A percentile compares a stretch with the other conserved stretches of the same genome.
phyloP scores from a whole-genome alignment of 176 grass and related monocot genomes.

The Tillandsia leiboldiana region DNA sequence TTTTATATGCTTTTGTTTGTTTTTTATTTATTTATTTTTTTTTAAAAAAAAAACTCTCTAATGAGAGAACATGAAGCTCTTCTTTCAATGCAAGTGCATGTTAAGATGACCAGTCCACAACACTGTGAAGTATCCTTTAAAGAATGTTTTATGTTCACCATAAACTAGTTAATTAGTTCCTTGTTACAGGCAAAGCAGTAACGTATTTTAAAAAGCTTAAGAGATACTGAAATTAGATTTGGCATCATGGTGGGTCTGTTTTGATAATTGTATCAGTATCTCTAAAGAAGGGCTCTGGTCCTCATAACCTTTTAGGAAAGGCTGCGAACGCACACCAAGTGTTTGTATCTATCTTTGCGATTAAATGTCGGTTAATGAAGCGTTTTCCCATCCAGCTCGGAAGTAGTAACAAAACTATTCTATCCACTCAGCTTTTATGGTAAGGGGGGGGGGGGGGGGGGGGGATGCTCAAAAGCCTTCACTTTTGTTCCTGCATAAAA shows the following conservation, averaged over 20 bases:
- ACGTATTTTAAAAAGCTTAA: neutral
- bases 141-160: constrained; percentile 21
- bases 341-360: neutral
- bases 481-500: neutral
- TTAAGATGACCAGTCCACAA: constrained; percentile 69
- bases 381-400: neutral
- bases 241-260: too few relatives aligned
- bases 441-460: neutral
- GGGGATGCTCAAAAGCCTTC: constrained; percentile 21
- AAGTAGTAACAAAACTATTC: neutral
- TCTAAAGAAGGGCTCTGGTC: neutral
- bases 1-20: constrained; percentile 22
- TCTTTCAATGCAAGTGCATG: constrained; percentile 77
- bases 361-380: neutral
- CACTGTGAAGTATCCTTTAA: constrained; percentile 46
- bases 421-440: neutral
- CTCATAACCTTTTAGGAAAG: too few relatives aligned
- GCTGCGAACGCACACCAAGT: neutral
- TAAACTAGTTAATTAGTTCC: constrained; percentile 10
- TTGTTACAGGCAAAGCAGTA: neutral
- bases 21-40: constrained; percentile 18
- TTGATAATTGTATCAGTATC: neutral
- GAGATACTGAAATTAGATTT: too few relatives aligned
- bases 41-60: constrained; percentile 9
- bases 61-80: constrained; percentile 54